A percentile compares a stretch with the other conserved stretches of the same genome.
Conservation (phyloP, 2,329 filamentous ascomycete species). For the Aspergillus ochraceus region DNA sequence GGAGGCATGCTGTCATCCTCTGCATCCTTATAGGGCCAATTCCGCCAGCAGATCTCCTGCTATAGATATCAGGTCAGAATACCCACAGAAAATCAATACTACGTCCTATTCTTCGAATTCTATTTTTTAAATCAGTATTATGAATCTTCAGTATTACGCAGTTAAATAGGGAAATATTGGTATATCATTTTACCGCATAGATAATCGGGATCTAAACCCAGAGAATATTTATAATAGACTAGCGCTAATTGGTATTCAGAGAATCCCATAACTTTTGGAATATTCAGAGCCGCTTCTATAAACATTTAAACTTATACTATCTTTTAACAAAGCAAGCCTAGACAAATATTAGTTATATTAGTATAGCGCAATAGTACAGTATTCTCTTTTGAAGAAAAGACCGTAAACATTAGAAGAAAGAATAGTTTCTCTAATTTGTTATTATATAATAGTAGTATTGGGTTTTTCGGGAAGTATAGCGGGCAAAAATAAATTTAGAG, state of each 20-base stretch:
- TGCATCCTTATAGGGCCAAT: no score
- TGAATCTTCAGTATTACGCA: no score
- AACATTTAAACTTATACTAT: background rate
- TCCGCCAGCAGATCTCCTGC: no score
- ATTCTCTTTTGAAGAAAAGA: conserved; percentile 1
- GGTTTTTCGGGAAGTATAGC: background rate
- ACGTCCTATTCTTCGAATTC: no score
- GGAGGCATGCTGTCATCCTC: no score
- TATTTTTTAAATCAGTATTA: no score
- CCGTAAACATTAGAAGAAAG: no score
- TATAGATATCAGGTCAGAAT: no score
- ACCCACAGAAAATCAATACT: no score
- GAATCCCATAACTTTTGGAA: conserved; percentile 2
- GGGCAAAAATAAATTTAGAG: background rate
- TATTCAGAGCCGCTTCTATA: conserved; percentile 1
- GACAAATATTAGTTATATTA: conserved; percentile 1
- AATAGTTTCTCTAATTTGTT: no score
- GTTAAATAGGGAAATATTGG: no score
- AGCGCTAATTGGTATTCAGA: background rate
- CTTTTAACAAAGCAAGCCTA: background rate
- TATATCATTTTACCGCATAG: no score
- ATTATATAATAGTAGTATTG: conserved; percentile 2
- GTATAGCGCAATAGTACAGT: background rate
- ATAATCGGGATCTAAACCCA: background rate
- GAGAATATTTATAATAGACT: conserved; percentile 3